Percentiles rank a stretch among this genome's conserved stretches.
Evolutionary conservation across 176 grass and related monocot genomes (phyloP).

Genomic region (Rhipidocladum racemiflorum): DNA sequence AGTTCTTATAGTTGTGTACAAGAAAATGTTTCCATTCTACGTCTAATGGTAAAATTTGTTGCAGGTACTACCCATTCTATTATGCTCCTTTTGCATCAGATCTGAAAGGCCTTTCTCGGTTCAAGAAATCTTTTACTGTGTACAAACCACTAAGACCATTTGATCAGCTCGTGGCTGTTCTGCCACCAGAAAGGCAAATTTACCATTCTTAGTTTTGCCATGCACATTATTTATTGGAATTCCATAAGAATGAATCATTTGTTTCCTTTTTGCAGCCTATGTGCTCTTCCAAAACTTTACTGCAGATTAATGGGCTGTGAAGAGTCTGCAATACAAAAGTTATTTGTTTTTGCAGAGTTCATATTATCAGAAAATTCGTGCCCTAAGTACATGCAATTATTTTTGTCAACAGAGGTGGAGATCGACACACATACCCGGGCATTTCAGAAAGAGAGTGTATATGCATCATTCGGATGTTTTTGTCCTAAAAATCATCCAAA

Average conservation of each 20-base stretch:
- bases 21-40: background rate
- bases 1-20: background rate
- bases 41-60: background rate
- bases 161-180: conserved; percentile 67
- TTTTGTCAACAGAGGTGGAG: conserved; percentile 37
- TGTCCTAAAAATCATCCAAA: too few species aligned
- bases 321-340: conserved; percentile 39
- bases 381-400: background rate
- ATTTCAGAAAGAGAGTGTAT: too few species aligned
- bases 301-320: conserved; percentile 38
- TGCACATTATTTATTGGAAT: background rate
- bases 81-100: conserved; percentile 62
- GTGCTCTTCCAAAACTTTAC: conserved; percentile 41
- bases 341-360: background rate
- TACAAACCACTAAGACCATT: conserved; percentile 53
- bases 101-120: conserved; percentile 41
- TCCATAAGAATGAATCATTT: background rate
- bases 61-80: conserved; percentile 61
- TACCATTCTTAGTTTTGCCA: background rate
- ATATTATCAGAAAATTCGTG: background rate
- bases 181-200: conserved; percentile 41
- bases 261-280: conserved; percentile 19
- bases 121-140: conserved; percentile 39
- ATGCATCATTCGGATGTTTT: too few species aligned
- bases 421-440: conserved; percentile 32